phyloP scores from a whole-genome alignment of 331 rosid genomes.

The Pyrus hybrid region DNA sequence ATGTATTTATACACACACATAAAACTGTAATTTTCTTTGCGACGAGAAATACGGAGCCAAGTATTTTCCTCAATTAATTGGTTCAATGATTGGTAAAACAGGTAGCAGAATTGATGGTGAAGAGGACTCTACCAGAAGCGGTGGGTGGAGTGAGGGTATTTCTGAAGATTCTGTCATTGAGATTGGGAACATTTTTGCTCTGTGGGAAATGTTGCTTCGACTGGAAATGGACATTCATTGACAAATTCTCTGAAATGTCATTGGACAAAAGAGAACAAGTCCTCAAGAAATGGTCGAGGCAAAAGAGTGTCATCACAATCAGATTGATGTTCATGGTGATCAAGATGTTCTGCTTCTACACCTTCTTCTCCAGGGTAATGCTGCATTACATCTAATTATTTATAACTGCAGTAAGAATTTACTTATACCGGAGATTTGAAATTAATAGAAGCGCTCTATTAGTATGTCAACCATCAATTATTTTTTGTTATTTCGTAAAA shows the following conservation, averaged over 20 bases:
- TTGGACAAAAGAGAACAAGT: conserved; percentile 65
- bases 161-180: conserved; percentile 49
- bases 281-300: conserved; percentile 58
- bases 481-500: too few species aligned
- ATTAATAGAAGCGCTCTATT: too few species aligned
- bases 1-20: too few species aligned
- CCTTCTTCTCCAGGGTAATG: conserved; percentile 69
- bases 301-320: conserved; percentile 31
- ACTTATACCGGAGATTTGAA: background rate
- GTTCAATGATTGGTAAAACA: conserved; percentile 5
- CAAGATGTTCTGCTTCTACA: conserved; percentile 61
- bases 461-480: too few species aligned
- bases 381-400: background rate
- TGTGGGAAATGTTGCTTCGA: conserved; percentile 60
- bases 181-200: conserved; percentile 61
- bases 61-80: background rate
- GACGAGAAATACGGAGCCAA: background rate
- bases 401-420: background rate
- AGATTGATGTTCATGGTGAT: conserved; percentile 44
- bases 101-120: conserved; percentile 64
- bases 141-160: conserved; percentile 28
- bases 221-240: conserved; percentile 68
- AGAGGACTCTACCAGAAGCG: conserved; percentile 37
- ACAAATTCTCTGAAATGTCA: conserved; percentile 59
- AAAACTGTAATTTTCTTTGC: too few species aligned